These are phyloP conservation scores for Penicillium expansum DNA, from an alignment of 2,329 filamentous ascomycete species.

Conservation along the genomic window DNA sequence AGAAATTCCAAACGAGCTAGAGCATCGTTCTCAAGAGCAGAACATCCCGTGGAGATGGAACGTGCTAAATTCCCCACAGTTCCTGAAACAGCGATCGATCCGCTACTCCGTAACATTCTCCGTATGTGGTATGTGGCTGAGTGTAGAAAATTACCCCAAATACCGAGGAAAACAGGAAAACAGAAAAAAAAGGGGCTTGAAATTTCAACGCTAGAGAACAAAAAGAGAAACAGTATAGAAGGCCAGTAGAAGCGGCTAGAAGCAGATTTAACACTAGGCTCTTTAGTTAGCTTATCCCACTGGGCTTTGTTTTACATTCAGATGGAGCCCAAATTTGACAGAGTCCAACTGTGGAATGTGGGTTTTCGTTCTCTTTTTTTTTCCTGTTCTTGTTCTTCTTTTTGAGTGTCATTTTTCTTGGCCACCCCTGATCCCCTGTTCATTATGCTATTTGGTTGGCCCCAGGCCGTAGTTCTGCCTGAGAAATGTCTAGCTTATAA, in stretches of 20 bases:
- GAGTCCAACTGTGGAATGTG: slow-evolving; percentile 1
- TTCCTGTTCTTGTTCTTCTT: background rate
- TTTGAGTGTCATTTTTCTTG: background rate
- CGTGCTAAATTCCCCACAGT: slow-evolving; percentile 22
- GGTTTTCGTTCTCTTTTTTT: background rate
- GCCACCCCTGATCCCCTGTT: background rate
- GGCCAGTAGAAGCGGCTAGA: slow-evolving; percentile 6
- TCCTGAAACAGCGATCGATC: slow-evolving; percentile 24
- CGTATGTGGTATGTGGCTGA: slow-evolving; percentile 16
- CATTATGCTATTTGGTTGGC: background rate
- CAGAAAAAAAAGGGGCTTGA: slow-evolving; percentile 11
- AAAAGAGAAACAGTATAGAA: slow-evolving; percentile 7
- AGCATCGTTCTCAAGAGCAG: background rate
- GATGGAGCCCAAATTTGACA: background rate
- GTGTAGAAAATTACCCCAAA: slow-evolving; percentile 6
- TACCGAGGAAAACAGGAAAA: slow-evolving; percentile 1
- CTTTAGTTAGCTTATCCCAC: background rate
- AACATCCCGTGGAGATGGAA: slow-evolving; percentile 12
- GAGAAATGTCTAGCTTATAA: slow-evolving; percentile 1
- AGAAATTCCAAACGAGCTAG: background rate
- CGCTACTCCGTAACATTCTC: background rate
- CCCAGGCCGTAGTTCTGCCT: background rate
- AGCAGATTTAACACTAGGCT: background rate
- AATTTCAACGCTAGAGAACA: background rate
- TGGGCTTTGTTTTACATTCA: slow-evolving; percentile 9